These are phyloP conservation scores for Parsonsia alboflavescens DNA, from an alignment of 257 asterid species.

Conservation along the genomic window DNA sequence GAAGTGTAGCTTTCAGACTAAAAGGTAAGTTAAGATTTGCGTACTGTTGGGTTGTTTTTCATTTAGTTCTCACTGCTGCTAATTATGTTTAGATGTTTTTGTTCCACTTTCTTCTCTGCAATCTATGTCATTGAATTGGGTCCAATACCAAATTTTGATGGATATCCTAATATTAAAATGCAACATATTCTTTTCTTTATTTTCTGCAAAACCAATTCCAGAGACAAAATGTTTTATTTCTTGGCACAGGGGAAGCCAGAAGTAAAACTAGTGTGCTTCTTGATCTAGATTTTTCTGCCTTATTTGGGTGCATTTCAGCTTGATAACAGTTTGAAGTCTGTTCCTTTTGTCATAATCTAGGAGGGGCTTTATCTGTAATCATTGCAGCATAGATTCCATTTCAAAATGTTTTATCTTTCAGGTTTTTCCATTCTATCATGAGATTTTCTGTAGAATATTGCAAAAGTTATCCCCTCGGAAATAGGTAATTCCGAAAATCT, in stretches of 20 bases:
- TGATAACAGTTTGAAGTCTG: background rate
- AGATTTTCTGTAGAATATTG: background rate
- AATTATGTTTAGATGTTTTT: background rate
- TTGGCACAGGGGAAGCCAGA: background rate
- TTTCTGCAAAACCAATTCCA: background rate
- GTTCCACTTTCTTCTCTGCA: background rate
- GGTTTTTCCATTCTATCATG: background rate
- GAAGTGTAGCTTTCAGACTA: slow-evolving; percentile 78
- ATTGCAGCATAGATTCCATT: background rate
- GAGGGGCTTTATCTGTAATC: background rate
- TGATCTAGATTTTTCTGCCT: background rate
- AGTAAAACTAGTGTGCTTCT: background rate
- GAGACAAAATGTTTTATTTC: background rate
- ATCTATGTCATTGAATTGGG: background rate
- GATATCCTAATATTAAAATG: background rate
- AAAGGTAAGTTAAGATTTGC: slow-evolving; percentile 44
- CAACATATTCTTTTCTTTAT: background rate
- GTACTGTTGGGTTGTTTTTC: background rate
- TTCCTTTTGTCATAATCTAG: background rate
- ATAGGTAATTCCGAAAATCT: background rate
- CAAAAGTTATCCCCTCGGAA: background rate
- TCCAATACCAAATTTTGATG: background rate
- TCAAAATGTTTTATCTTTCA: background rate
- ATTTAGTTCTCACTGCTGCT: background rate
- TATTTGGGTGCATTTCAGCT: background rate